Evolutionary conservation across 345 rosid genomes (phyloP), one percentile per base, ranked within the genome.

Genomic region (Salix exigua): DNA sequence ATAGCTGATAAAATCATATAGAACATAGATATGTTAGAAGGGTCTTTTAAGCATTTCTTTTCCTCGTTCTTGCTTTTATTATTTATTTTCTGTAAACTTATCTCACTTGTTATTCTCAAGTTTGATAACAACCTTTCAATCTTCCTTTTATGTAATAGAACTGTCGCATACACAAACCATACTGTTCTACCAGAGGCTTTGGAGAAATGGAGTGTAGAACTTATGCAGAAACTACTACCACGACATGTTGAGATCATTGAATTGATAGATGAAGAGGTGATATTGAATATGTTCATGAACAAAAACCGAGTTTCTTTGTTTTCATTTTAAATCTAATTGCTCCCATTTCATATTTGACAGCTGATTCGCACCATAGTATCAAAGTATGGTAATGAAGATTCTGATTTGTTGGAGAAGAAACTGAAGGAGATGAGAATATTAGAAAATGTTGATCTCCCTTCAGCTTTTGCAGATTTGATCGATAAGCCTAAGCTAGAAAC

Each of bases 151-250:
- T 73, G 73, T 78, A 53, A 30, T 70, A 92, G 97, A 81, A 92
- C 97, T 81, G 82, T 87, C 85, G 97, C 97, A 60, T 92, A 92
- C 84, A 92, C 97, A 70, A 92, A 92, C 85, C 97, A 92, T 73
- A 92, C 97, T 66, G 94, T 92, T 68, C 78, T 92, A 78, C 97
- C 97, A 10, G 97, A 92, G 86, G 97, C 97, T 33, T 72, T 90
- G 84, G 97, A 92, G 89, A 92, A 92, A 82, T 92, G 97, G 97
- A 92, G 94, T 80, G 84, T 92, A 69, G 97, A 89, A 76, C 92
- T 91, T 55, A 86, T 90, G 97, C 87, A 86, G 84, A 88, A 90
- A 76, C 64, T 92, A 81, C 84, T 92, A 30, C 97, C 97, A 73
- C 90, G 97, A 28, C 94, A 90, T 73, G 85, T 89, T 68, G 91